These are phyloP conservation scores for Eucalyptus urophylla DNA, from an alignment of 345 rosid genomes.

Conservation along the genomic window DNA sequence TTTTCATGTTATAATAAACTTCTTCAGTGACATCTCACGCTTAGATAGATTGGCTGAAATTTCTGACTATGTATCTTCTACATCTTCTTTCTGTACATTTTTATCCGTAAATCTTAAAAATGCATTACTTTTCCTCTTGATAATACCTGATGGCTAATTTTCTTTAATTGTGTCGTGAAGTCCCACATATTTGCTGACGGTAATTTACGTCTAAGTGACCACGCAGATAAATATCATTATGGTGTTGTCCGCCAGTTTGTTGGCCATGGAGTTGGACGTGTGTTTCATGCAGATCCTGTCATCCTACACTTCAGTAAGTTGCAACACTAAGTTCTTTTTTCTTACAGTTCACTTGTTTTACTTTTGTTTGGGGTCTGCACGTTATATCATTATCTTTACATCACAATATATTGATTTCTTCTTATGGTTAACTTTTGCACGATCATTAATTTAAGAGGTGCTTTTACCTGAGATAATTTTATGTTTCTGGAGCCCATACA, in stretches of 20 bases:
- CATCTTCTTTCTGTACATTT: not conserved
- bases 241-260: constrained; percentile 83
- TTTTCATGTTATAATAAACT: not conserved
- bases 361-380: not conserved
- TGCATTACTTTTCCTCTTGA: not conserved
- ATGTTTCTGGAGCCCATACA: not conserved
- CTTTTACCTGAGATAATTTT: not conserved
- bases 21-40: not conserved
- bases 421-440: not conserved
- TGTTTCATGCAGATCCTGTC: constrained; percentile 88
- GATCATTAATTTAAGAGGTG: not conserved
- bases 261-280: constrained; percentile 88
- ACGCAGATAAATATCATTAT: constrained; percentile 72
- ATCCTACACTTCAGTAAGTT: constrained; percentile 59
- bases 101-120: not conserved
- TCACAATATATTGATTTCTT: not conserved
- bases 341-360: not conserved
- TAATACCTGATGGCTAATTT: not conserved
- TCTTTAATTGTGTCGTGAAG: not conserved
- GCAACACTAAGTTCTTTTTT: not conserved
- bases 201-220: constrained; percentile 30
- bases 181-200: not conserved
- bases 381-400: not conserved
- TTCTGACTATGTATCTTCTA: not conserved
- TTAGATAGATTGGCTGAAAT: not conserved